Conservation (phyloP, 2,329 filamentous ascomycete genomes). For the Fusarium dlaminii region DNA sequence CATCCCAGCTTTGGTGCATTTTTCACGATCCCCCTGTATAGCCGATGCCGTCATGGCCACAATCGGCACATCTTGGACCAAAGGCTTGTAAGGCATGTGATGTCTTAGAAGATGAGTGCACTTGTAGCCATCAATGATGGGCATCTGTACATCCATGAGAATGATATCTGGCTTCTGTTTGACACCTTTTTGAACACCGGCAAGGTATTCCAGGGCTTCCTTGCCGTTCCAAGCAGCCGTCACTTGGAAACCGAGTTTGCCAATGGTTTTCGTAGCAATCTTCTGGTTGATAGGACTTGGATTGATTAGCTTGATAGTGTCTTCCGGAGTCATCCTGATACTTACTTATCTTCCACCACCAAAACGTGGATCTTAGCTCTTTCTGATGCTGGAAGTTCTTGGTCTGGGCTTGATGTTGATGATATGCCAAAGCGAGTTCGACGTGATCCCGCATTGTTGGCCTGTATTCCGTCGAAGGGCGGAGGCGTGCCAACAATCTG, state of each 20-base stretch:
- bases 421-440: conserved; percentile 49
- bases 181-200: conserved; percentile 60
- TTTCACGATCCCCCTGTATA: conserved; percentile 79
- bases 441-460: conserved; percentile 37
- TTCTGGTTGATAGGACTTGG: conserved; percentile 73
- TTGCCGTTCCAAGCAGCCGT: conserved; percentile 80
- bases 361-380: conserved; percentile 74
- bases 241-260: conserved; percentile 76
- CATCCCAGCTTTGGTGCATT: conserved; percentile 78
- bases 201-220: conserved; percentile 79
- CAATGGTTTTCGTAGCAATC: conserved; percentile 79
- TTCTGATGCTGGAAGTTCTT: conserved; percentile 64
- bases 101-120: conserved; percentile 79
- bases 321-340: conserved; percentile 14
- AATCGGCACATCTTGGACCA: conserved; percentile 72
- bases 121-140: conserved; percentile 80
- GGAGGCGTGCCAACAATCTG: conserved; percentile 54
- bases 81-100: conserved; percentile 69
- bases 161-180: conserved; percentile 75
- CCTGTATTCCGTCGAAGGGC: conserved; percentile 41
- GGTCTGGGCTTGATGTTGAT: conserved; percentile 50
- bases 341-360: conserved; percentile 83
- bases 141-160: conserved; percentile 82
- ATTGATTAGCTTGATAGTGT: conserved; percentile 25
- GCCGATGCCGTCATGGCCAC: conserved; percentile 85